Base-by-base conservation (phyloP, 2,329 filamentous ascomycete species). In the Fusarium haematococcum region DNA sequence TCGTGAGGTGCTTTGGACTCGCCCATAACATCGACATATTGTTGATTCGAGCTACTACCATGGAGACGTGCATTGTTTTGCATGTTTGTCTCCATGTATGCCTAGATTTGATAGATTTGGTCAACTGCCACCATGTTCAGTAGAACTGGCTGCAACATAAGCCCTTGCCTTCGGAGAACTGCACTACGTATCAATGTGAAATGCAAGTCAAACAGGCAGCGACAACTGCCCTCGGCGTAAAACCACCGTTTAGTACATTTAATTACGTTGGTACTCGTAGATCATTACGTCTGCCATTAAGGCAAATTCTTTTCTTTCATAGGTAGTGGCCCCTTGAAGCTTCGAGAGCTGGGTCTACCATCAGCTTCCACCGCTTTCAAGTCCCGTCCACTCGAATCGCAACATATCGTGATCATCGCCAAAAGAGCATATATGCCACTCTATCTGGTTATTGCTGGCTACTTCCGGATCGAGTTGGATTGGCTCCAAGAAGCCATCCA, bases 401-500 rank as follows among this genome's bases (percentile, higher is more conserved):
- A 6, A 18, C 48, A 6, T 30, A 23, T n/a, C 18, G 14, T 39
- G 25, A 25, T 14, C 23, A 41, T 23, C 23, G 16, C 33, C 8
- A 18, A 16, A 58, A 58, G 54, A 23, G 37, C 10, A 60, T 60
- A 7, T 14, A 16, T 37, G n/a, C 8, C 52, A 33, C 27, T 11
- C 25, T 18, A 16, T 2, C 16, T 48, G 25, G 25, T 48, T 56
- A 72, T n/a, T 66, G 63, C 52, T 75, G 65, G 25, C 65, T 62
- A 30, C 64, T 45, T 43, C 63, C 59, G 50, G 70, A 67, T 48
- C 80, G 76, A 43, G 73, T 80, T 1, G 79, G 75, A 65, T 81
- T 83, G n/a, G 91, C 91, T 8, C 90, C 90, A 68, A 93, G 88
- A 56, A 93, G 80, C 91, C 91, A 93, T 0, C 91, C 91, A 27